Evolutionary conservation across 2,329 filamentous ascomycete species (phyloP), one percentile per base, ranked within the genome.

Genomic region (Cercospora zeae-maydis): DNA sequence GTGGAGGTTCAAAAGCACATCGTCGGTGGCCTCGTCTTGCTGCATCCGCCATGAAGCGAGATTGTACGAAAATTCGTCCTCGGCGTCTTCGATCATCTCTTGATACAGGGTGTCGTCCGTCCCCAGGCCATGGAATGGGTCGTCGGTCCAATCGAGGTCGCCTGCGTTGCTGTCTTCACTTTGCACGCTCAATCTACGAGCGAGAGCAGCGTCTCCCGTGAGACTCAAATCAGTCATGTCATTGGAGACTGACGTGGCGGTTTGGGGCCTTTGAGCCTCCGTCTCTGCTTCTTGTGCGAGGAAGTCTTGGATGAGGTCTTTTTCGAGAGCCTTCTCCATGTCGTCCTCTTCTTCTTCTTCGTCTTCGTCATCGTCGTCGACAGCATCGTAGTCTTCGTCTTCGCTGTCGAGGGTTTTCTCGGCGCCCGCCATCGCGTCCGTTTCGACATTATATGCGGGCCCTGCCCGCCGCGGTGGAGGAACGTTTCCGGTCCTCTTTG

Each of bases 281-380:
- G 56, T n/a, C 9, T 51, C 56, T 24, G 47, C 34, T 13, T 60
- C 58, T 9, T 60, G 45, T 51, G 73, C 71, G 2, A 61, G 64
- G 53, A 69, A 74, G 53, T 74, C 72, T 16, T 66, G 63, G 47
- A 69, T 69, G 8, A 74, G 61, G 52, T 74, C 72, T 24, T 66
- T 56, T 63, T 73, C 72, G 1, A 68, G 70, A 19, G 66, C 65
- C 34, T 64, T 69, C 49, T 70, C 53, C 30, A 70, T 67, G 33
- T 68, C 66, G 11, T 69, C 69, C 19, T 62, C 66, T 24, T 70
- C 68, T n/a, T 62, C 66, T 24, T 70, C 68, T n/a, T 69, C 68
- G 21, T 27, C 67, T 51, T 74, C 71, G 60, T 73, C 74, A 19
- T 74, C 68, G 9, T 71, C 67, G 30, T 74, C 69, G 21, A 75